A percentile compares a stretch with the other conserved stretches of the same genome.
phyloP scores from a whole-genome alignment of 345 rosid genomes.

The Cardiospermum halicacabum region DNA sequence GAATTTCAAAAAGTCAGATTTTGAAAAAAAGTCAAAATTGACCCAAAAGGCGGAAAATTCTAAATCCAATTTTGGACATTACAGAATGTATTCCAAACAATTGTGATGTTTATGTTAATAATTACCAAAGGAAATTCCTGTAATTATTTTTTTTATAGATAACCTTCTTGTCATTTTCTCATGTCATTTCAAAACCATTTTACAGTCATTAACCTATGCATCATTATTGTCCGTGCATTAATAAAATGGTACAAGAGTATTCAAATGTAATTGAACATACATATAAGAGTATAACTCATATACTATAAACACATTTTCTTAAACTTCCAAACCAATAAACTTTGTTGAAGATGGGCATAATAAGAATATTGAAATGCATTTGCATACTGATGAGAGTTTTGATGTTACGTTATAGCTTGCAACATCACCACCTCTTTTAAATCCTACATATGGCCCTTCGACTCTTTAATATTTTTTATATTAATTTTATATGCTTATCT shows the following conservation, averaged over 20 bases:
- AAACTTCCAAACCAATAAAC: not conserved
- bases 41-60: no score
- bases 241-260: not conserved
- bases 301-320: not conserved
- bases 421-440: no score
- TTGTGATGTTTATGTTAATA: no score
- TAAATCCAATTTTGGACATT: no score
- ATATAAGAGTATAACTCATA: not conserved
- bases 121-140: not conserved
- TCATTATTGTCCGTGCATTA: not conserved
- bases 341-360: not conserved
- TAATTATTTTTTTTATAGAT: not conserved
- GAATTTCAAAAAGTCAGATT: no score
- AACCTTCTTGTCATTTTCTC: not conserved
- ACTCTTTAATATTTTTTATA: no score
- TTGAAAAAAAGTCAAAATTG: no score
- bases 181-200: not conserved
- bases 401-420: no score
- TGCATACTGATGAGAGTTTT: no score
- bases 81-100: no score
- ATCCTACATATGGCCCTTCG: no score
- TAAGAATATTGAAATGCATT: conserved; percentile 8
- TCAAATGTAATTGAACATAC: not conserved
- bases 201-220: not conserved
- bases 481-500: no score